Base-by-base conservation (phyloP, 129 eudicot species). In the Escallonia rubra region DNA sequence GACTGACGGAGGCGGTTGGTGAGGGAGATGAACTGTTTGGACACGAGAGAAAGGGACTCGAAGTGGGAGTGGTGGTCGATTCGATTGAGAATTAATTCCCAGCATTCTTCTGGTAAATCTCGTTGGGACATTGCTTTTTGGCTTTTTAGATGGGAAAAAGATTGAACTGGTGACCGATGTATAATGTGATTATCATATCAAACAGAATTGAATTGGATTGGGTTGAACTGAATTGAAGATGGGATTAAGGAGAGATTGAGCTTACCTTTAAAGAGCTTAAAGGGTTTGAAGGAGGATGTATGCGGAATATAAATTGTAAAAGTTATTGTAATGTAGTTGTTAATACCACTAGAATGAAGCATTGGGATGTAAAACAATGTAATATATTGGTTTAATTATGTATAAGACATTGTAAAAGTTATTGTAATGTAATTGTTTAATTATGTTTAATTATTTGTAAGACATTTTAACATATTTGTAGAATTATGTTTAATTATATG, bases 51-150 rank as follows among this genome's bases (percentile, higher is more conserved):
- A 23, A 79, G 70, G 11, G 82, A 69, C 66, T 81, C 82, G 54
- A 81, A 71, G 57, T 81, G 68, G 39, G 79, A 74, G 70, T 75
- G 80, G 34, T 75, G 82, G 72, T 78, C 78, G 23, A 81, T 74
- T 40, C 52, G 46, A 40, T 73, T 59, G 48, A 83, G 4, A 1
- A 83, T 80, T 56, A 76, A 16, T 57, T 74, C 85, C 89, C 89
- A 80, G 59, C 83, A 73, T 44, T 80, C 85, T 12, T 73, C 85
- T 4, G 82, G 82, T 16, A 83, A 60, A 16, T 83, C n/a, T n/a
- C n/a, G n/a, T n/a, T n/a, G n/a, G n/a, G n/a, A n/a, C n/a, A n/a
- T n/a, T n/a, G n/a, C n/a, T n/a, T n/a, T n/a, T n/a, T 38, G 59
- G 57, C 14, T 15, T 13, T 16, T 10, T 12, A 13, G 58, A 34